Base-by-base conservation (phyloP, 352 stramenopile genomes). In the Phytophthora cryptogea region DNA sequence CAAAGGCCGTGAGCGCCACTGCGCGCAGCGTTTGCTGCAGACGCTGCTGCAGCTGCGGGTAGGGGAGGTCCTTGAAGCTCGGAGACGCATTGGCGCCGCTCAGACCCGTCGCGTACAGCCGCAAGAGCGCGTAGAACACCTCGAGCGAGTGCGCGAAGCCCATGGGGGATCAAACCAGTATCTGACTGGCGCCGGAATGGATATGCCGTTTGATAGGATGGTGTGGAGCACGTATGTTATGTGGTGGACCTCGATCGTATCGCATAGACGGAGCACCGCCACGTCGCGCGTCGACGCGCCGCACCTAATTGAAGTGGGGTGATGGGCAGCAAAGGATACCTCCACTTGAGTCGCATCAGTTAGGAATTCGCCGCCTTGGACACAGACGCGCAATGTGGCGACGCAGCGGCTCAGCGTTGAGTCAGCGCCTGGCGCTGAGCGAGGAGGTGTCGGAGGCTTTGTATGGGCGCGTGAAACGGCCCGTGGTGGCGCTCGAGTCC, bases 401-500 rank as follows among this genome's bases (percentile, higher is more conserved):
- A 43, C 75, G 72, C 7, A 78, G 69, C 27, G 60, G 65, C 13
- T 67, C 63, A 26, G 63, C 76, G 46, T 66, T 82, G 30, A 73
- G 64, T 44, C 65, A 72, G 54, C 74, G 72, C 11, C 33, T 86
- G 62, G 69, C 66, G 52, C 69, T 86, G 33, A 71, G 72, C 33
- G 74, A 83, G 47, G 76, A 86, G 51, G 76, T 86, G 37, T 63
- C 64, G 1, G 76, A 86, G 61, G 76, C 76, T 40, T 56, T 86
- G 32, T 74, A 82, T 28, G 76, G 76, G 0, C 62, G 59, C 31
- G 30, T 33, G 10, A 78, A 70, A 48, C 72, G 54, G 36, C 86
- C 90, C 2, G 68, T 97, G 4, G 92, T 99, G 27, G 97, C 97
- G 39, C 86, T 99, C 16, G 97, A 99, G 76, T 98, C 90, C n/a